These are phyloP conservation scores for Didymella lethalis DNA, from an alignment of 2,329 filamentous ascomycete genomes.

Conservation along the genomic window DNA sequence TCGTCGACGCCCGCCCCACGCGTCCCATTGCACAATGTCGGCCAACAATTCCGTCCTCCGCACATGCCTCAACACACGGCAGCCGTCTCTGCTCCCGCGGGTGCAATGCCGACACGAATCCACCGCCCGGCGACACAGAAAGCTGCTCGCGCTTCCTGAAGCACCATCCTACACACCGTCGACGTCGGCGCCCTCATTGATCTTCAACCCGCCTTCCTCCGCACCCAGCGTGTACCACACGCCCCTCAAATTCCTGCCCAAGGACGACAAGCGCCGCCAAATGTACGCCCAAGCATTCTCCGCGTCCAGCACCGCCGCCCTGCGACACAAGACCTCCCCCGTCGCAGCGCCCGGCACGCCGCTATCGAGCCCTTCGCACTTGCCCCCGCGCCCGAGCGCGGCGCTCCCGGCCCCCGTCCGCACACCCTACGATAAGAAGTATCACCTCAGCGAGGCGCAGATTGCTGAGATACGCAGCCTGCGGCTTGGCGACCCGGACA, in stretches of 20 bases:
- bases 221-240: constrained; percentile 70
- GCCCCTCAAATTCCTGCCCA: constrained; percentile 69
- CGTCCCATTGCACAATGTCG: constrained; percentile 41
- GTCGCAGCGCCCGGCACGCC: constrained; percentile 44
- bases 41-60: constrained; percentile 43
- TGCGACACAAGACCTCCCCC: constrained; percentile 32
- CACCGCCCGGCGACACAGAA: constrained; percentile 56
- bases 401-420: constrained; percentile 60
- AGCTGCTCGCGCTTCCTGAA: constrained; percentile 56
- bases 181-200: constrained; percentile 39
- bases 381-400: constrained; percentile 38
- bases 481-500: constrained; percentile 62
- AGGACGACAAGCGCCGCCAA: constrained; percentile 62
- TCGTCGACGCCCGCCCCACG: constrained; percentile 18
- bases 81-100: constrained; percentile 34
- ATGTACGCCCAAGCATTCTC: constrained; percentile 53
- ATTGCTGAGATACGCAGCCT: constrained; percentile 67
- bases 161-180: constrained; percentile 53
- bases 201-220: constrained; percentile 72
- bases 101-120: constrained; percentile 54
- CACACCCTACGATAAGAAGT: constrained; percentile 63
- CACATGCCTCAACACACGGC: constrained; percentile 29
- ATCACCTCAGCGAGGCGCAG: constrained; percentile 65
- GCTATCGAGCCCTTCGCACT: constrained; percentile 26
- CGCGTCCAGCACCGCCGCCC: constrained; percentile 32